A percentile compares a stretch with the other conserved stretches of the same genome.
Conservation (phyloP, 2,329 filamentous ascomycete genomes). For the Colletotrichum incanum region DNA sequence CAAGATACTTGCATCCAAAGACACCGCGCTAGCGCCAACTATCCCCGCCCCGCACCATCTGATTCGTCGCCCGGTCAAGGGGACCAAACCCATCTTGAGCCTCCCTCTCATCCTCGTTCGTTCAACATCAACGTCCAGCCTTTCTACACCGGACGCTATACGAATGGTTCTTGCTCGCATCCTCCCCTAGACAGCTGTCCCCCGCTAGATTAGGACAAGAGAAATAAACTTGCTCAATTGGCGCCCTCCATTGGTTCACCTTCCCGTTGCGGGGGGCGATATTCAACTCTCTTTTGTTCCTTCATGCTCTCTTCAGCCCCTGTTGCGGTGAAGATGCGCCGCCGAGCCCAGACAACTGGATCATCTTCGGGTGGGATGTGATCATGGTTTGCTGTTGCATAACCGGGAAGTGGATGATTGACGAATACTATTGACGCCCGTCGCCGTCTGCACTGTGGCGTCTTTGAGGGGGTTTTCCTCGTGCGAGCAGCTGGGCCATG, state of each 20-base stretch:
- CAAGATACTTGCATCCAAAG: conserved; percentile 43
- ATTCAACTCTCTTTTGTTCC: background rate
- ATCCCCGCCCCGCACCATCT: conserved; percentile 29
- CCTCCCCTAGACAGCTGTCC: conserved; percentile 2
- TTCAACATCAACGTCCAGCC: conserved; percentile 7
- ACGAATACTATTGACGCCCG: background rate
- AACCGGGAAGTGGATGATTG: background rate
- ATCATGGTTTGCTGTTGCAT: background rate
- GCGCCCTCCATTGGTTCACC: conserved; percentile 40
- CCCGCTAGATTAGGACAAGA: conserved; percentile 1
- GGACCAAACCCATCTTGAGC: conserved; percentile 23
- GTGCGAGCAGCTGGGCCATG: background rate
- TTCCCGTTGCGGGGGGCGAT: conserved; percentile 10
- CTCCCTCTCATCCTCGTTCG: conserved; percentile 4
- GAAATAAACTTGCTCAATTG: conserved; percentile 48
- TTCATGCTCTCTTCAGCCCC: background rate
- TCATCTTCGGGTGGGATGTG: background rate
- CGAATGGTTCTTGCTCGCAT: background rate
- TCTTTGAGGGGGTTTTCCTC: conserved; percentile 13
- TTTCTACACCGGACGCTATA: background rate
- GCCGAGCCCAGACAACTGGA: background rate
- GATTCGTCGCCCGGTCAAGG: conserved; percentile 32
- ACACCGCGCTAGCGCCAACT: conserved; percentile 38
- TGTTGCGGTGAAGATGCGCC: background rate
- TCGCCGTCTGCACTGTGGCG: conserved; percentile 21